Conservation (phyloP, 2,329 filamentous ascomycete species). For the Colletotrichum falcatum region DNA sequence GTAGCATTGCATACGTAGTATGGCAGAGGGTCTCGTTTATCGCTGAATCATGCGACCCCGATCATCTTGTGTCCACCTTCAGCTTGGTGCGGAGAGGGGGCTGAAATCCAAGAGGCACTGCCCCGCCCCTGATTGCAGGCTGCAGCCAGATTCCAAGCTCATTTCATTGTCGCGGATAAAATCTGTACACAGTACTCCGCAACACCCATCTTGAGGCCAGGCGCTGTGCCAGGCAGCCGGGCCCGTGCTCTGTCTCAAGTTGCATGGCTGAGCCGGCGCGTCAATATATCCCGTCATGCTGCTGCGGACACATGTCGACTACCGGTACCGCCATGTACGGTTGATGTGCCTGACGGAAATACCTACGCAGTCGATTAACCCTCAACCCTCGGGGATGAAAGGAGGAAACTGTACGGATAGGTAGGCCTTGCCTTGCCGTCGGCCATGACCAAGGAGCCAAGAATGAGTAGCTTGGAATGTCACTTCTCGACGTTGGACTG, state of each 20-base stretch:
- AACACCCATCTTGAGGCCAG: background rate
- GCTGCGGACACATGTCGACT: background rate
- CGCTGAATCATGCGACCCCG: background rate
- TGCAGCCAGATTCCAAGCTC: too few relatives aligned
- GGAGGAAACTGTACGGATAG: background rate
- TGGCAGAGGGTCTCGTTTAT: slow-evolving; percentile 4
- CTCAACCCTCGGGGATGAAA: too few relatives aligned
- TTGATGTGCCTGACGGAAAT: background rate
- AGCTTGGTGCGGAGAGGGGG: too few relatives aligned
- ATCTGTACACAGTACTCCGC: background rate
- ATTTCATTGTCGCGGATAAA: background rate
- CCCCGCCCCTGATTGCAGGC: background rate
- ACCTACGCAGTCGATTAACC: background rate
- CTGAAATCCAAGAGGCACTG: background rate
- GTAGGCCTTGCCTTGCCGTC: background rate
- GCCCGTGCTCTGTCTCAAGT: slow-evolving; percentile 26
- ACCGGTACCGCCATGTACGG: too few relatives aligned
- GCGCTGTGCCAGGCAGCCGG: background rate
- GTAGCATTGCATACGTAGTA: background rate
- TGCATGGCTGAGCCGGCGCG: slow-evolving; percentile 15
- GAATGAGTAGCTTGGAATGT: background rate
- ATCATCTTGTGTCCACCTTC: background rate
- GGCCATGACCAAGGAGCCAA: background rate
- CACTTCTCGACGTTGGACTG: background rate
- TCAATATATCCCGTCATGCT: slow-evolving; percentile 16